phyloP scores from a whole-genome alignment of 2,329 filamentous ascomycete species.

The Trichocomaceae sp. region DNA sequence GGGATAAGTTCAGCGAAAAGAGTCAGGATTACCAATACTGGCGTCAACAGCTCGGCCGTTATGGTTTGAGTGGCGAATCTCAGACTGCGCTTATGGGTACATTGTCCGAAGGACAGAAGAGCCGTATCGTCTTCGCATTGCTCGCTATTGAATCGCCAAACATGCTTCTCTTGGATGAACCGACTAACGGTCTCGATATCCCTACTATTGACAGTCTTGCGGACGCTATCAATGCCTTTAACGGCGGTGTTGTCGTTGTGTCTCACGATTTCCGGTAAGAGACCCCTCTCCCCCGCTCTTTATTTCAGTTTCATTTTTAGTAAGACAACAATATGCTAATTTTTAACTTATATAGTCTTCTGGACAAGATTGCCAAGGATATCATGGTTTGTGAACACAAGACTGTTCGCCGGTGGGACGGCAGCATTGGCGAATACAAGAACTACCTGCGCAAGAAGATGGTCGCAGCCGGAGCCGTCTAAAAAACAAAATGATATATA shows the following conservation, averaged over 20 bases:
- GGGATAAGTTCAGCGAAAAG: constrained; percentile 84
- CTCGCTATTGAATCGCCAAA: constrained; percentile 93
- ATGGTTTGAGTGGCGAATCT: constrained; percentile 84
- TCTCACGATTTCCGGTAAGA: constrained; percentile 96
- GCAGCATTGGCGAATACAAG: constrained; percentile 92
- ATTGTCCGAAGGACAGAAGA: constrained; percentile 94
- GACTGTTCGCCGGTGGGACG: constrained; percentile 84
- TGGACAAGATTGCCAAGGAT: constrained; percentile 99
- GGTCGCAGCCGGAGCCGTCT: constrained; percentile 79
- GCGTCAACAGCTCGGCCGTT: constrained; percentile 92
- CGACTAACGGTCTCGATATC: constrained; percentile 98
- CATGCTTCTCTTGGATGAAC: constrained; percentile 97
- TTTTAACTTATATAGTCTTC: constrained; percentile 54
- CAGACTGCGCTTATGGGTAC: constrained; percentile 98
- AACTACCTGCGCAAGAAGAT: constrained; percentile 99
- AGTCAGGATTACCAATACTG: constrained; percentile 99
- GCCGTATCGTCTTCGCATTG: constrained; percentile 93
- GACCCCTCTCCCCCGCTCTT: constrained; percentile 9
- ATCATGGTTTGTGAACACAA: constrained; percentile 99
- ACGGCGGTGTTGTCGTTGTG: constrained; percentile 93
- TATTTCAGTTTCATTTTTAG: too few species aligned
- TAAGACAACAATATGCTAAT: too few species aligned
- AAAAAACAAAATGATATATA: constrained; percentile 27
- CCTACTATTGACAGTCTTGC: constrained; percentile 96
- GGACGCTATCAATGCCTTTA: constrained; percentile 94